Evolutionary conservation across 1,284 basidiomycete species (phyloP).

Genomic region (Marasmius oreades): DNA sequence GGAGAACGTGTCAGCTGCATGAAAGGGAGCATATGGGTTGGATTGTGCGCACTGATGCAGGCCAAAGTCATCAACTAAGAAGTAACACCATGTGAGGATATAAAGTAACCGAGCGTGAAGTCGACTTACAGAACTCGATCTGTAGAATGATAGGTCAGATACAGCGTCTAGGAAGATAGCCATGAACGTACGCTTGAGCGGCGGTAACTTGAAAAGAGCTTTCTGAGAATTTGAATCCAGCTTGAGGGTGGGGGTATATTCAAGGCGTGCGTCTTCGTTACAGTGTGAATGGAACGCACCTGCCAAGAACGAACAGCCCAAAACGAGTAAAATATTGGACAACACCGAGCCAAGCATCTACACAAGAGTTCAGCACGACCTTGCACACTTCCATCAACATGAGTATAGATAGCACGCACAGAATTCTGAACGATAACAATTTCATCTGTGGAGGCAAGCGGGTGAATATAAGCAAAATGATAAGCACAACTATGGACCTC

Average conservation of each 20-base stretch:
- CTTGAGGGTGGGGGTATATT: slow-evolving; percentile 27
- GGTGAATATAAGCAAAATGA: slow-evolving; percentile 7
- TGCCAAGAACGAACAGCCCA: slow-evolving; percentile 86
- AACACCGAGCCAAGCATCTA: slow-evolving; percentile 82
- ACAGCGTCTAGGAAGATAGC: neutral
- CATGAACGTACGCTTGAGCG: slow-evolving; percentile 72
- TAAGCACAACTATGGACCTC: neutral
- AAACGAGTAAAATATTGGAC: slow-evolving; percentile 85
- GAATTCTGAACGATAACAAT: slow-evolving; percentile 87
- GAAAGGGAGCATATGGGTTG: slow-evolving; percentile 4
- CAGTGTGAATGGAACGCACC: slow-evolving; percentile 31
- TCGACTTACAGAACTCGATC: slow-evolving; percentile 57
- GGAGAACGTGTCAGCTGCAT: slow-evolving; percentile 7
- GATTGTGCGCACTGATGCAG: slow-evolving; percentile 69
- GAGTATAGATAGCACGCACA: slow-evolving; percentile 34
- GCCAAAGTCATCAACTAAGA: slow-evolving; percentile 81
- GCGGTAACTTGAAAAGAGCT: slow-evolving; percentile 79
- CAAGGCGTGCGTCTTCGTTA: too few relatives aligned
- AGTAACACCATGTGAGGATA: slow-evolving; percentile 11
- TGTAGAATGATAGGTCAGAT: slow-evolving; percentile 21
- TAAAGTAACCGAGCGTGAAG: slow-evolving; percentile 2
- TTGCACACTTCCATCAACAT: neutral
- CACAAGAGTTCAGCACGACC: neutral
- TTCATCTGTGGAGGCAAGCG: slow-evolving; percentile 45
- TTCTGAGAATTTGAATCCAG: slow-evolving; percentile 64